Evolutionary conservation across 2,329 filamentous ascomycete species (phyloP).

Genomic region (Ascochyta fabae): DNA sequence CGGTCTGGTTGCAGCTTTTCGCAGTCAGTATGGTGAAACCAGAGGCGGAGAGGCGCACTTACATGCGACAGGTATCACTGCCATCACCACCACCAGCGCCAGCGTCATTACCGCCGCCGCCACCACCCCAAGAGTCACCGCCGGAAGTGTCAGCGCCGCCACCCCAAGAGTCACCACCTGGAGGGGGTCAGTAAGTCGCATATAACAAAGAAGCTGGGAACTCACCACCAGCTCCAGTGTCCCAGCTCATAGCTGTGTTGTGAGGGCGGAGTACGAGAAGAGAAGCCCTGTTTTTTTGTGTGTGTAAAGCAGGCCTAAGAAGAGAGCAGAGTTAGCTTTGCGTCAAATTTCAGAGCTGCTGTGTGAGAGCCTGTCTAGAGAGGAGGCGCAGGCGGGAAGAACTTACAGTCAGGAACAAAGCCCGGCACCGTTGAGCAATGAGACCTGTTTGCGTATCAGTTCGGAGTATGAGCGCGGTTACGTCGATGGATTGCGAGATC

Average conservation of each 20-base stretch:
- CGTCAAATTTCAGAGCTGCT: background rate
- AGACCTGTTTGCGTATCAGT: background rate
- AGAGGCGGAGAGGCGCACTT: conserved; percentile 26
- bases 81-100: conserved; percentile 38
- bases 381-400: background rate
- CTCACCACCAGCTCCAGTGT: conserved; percentile 23
- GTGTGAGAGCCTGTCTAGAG: background rate
- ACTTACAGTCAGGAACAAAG: background rate
- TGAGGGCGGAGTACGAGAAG: background rate
- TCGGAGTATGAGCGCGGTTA: background rate
- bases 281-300: background rate
- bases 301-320: background rate
- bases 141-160: conserved; percentile 9
- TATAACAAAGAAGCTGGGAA: conserved; percentile 12
- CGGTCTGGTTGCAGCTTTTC: conserved; percentile 50
- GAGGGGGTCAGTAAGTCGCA: conserved; percentile 8
- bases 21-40: conserved; percentile 33
- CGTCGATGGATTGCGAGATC: background rate
- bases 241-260: conserved; percentile 30
- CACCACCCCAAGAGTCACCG: conserved; percentile 13
- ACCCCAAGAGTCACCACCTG: conserved; percentile 25
- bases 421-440: background rate
- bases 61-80: conserved; percentile 51
- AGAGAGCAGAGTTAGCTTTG: background rate
- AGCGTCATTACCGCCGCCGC: conserved; percentile 20